phyloP scores from a whole-genome alignment of 129 eudicot species.

The Cynara cardunculus region DNA sequence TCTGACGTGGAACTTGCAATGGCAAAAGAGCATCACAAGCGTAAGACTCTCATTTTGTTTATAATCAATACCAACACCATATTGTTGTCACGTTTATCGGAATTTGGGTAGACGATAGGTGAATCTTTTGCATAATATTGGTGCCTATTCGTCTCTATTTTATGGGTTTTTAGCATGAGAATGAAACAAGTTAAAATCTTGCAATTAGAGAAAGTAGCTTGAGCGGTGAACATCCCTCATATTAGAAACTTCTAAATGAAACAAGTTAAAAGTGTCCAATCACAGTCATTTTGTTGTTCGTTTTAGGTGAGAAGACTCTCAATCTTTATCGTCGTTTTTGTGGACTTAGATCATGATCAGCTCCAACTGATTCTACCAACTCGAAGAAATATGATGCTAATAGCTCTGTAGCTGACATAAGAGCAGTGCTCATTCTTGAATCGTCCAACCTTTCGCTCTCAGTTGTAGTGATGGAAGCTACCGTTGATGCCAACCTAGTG shows the following conservation, averaged over 20 bases:
- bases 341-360: conserved; percentile 50
- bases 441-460: conserved; percentile 35
- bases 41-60: conserved; percentile 41
- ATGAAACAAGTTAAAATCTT: not conserved
- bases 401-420: conserved; percentile 78
- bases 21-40: conserved; percentile 87
- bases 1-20: conserved; percentile 85
- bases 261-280: conserved; percentile 12
- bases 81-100: conserved; percentile 1
- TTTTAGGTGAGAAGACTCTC: conserved; percentile 5
- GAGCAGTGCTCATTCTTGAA: conserved; percentile 56
- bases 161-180: conserved; percentile 5
- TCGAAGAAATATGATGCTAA: conserved; percentile 79
- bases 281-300: not conserved
- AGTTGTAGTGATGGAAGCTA: conserved; percentile 62
- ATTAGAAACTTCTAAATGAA: not conserved
- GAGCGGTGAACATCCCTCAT: not conserved
- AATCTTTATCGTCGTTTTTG: no score
- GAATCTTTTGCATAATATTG: not conserved
- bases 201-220: not conserved
- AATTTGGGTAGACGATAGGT: not conserved
- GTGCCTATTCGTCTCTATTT: conserved; percentile 14
- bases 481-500: conserved; percentile 76
- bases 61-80: not conserved
- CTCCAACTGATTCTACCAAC: conserved; percentile 78